A percentile compares a stretch with the other conserved stretches of the same genome.
phyloP scores from a whole-genome alignment of 371 early-diverging fungal species.

The Rhizopus delemar region DNA sequence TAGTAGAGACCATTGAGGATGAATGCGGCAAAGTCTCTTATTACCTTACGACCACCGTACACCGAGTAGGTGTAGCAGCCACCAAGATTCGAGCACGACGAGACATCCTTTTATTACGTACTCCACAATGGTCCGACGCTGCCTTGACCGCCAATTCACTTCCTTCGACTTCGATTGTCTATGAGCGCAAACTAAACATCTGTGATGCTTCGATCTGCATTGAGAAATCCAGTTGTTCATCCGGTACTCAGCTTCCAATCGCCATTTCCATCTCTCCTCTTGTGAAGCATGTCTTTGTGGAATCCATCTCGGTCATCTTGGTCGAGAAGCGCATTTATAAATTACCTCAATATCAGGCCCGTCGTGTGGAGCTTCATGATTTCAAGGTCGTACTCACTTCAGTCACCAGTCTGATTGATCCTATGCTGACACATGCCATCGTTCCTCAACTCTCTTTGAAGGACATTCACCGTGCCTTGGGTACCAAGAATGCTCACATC shows the following conservation, averaged over 20 bases:
- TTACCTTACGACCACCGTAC: conserved; percentile 31
- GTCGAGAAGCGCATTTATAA: conserved; percentile 30
- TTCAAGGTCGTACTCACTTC: conserved; percentile 23
- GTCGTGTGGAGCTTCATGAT: conserved; percentile 28
- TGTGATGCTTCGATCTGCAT: conserved; percentile 36
- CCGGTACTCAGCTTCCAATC: conserved; percentile 38
- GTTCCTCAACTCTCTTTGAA: conserved; percentile 20
- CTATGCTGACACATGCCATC: conserved; percentile 18
- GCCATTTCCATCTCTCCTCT: conserved; percentile 25
- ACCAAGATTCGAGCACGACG: conserved; percentile 26
- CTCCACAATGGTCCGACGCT: conserved; percentile 29
- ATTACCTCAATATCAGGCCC: conserved; percentile 33
- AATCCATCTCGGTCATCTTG: conserved; percentile 33
- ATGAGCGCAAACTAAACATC: conserved; percentile 24
- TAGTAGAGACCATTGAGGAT: conserved; percentile 41
- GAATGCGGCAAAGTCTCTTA: conserved; percentile 40
- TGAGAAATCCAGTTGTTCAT: conserved; percentile 34
- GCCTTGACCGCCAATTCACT: conserved; percentile 33
- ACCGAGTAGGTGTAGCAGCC: conserved; percentile 28
- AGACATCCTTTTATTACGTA: conserved; percentile 32
- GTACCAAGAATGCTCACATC: conserved; percentile 35
- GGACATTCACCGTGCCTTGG: conserved; percentile 26
- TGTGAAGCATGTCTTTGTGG: conserved; percentile 30
- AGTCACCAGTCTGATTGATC: conserved; percentile 24
- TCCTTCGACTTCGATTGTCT: conserved; percentile 26